These are phyloP conservation scores for Ulvella scutata DNA, from an alignment of 139 green algal genomes.

Conservation along the genomic window DNA sequence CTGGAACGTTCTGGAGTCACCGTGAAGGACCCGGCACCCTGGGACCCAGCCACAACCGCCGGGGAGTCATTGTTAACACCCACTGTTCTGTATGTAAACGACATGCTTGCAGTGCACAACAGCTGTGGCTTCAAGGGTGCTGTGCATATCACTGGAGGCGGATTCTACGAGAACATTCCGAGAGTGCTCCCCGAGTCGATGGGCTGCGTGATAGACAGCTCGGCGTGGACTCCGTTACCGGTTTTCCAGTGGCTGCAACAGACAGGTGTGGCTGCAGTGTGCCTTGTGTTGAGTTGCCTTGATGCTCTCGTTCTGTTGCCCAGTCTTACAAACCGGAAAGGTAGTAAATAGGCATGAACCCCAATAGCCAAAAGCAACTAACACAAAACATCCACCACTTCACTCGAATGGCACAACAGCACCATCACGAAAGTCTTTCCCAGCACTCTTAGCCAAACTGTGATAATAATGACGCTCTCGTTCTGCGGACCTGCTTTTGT, in stretches of 20 bases:
- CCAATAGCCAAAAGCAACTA: too few relatives aligned
- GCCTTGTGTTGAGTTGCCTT: too few relatives aligned
- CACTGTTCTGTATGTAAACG: constrained; percentile 46
- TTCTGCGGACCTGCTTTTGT: too few relatives aligned
- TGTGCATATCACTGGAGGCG: constrained; percentile 97
- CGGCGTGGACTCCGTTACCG: constrained; percentile 42
- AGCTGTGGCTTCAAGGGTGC: constrained; percentile 38
- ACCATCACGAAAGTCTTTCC: too few relatives aligned
- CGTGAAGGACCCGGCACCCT: constrained; percentile 44
- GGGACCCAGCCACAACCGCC: constrained; percentile 29
- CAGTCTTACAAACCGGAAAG: too few relatives aligned
- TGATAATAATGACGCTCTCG: too few relatives aligned
- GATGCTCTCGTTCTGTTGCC: too few relatives aligned
- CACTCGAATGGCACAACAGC: too few relatives aligned
- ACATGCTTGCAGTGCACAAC: constrained; percentile 3
- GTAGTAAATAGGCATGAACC: too few relatives aligned
- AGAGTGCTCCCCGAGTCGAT: constrained; percentile 79
- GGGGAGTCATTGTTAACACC: constrained; percentile 33
- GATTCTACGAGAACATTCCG: constrained; percentile 95
- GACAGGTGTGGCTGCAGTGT: constrained; percentile 8
- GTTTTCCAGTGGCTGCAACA: constrained; percentile 42
- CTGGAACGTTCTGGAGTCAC: constrained; percentile 39
- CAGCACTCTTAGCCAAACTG: too few relatives aligned
- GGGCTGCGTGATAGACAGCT: constrained; percentile 34
- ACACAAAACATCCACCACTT: too few relatives aligned